These are phyloP conservation scores for Tolypocladium ovalisporum DNA, from an alignment of 2,329 filamentous ascomycete genomes.

Conservation along the genomic window DNA sequence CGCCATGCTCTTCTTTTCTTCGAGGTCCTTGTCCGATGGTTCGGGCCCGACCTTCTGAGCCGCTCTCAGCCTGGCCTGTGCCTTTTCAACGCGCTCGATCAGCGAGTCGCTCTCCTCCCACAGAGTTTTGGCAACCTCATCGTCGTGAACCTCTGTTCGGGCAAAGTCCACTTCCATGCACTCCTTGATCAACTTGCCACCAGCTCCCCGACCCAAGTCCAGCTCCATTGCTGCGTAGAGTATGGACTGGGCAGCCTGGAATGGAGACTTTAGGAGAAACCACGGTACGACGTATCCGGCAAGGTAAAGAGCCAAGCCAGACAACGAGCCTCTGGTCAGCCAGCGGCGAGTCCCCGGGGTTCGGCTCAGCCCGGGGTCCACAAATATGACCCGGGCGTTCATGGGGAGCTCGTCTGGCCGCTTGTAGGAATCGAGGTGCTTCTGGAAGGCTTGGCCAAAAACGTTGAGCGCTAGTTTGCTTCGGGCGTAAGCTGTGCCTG, in stretches of 20 bases:
- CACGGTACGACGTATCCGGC: constrained; percentile 72
- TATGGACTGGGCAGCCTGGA: constrained; percentile 78
- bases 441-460: constrained; percentile 85
- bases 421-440: constrained; percentile 76
- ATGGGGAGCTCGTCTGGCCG: constrained; percentile 73
- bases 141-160: constrained; percentile 65
- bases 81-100: constrained; percentile 72
- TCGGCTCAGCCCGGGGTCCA: constrained; percentile 75
- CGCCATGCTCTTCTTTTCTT: constrained; percentile 19
- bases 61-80: constrained; percentile 49
- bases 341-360: constrained; percentile 83
- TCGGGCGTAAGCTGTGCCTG: constrained; percentile 48
- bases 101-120: constrained; percentile 85
- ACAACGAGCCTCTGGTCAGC: constrained; percentile 74
- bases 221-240: constrained; percentile 79
- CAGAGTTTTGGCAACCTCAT: constrained; percentile 68
- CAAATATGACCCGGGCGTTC: constrained; percentile 74
- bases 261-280: constrained; percentile 76
- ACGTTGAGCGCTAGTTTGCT: constrained; percentile 74
- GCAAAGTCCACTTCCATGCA: constrained; percentile 67
- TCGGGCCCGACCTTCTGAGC: constrained; percentile 26
- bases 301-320: constrained; percentile 69
- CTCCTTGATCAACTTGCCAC: constrained; percentile 76
- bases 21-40: constrained; percentile 19
- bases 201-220: constrained; percentile 49